These are phyloP conservation scores for Lactarius trivialis DNA, from an alignment of 768 basidiomycete genomes.

Conservation along the genomic window DNA sequence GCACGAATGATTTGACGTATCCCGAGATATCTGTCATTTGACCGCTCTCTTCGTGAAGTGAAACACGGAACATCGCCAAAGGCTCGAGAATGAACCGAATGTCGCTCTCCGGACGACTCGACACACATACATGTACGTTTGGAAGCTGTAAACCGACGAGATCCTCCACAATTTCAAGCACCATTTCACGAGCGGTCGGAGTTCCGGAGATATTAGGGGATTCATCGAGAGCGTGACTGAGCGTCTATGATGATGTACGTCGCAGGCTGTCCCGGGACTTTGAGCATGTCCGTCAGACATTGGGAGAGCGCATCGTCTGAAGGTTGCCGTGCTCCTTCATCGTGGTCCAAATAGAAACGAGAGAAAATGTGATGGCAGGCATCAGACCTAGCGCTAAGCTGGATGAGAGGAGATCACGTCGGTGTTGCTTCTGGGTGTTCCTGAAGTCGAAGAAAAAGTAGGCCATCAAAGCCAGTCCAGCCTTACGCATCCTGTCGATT, in stretches of 20 bases:
- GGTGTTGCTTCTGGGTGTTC: background rate
- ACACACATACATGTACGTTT: conserved; percentile 5
- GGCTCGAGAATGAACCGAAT: background rate
- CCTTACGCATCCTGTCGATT: background rate
- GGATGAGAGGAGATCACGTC: background rate
- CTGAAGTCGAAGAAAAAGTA: conserved; percentile 10
- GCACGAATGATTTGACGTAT: background rate
- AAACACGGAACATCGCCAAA: background rate
- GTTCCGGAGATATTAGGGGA: background rate
- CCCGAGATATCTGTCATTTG: background rate
- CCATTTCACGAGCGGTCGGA: background rate
- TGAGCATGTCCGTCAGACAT: conserved; percentile 2
- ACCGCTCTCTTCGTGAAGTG: background rate
- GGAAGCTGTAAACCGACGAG: background rate
- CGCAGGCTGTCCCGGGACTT: background rate
- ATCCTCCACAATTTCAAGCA: background rate
- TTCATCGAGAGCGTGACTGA: conserved; percentile 5
- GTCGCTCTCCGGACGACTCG: conserved; percentile 3
- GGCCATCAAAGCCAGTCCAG: background rate
- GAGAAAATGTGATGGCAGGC: background rate
- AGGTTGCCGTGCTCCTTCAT: background rate
- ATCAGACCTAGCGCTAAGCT: background rate
- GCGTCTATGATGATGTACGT: background rate
- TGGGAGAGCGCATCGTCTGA: background rate
- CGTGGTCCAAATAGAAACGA: background rate